Conservation (phyloP, 768 basidiomycete genomes). For the Termitomyces sp. region DNA sequence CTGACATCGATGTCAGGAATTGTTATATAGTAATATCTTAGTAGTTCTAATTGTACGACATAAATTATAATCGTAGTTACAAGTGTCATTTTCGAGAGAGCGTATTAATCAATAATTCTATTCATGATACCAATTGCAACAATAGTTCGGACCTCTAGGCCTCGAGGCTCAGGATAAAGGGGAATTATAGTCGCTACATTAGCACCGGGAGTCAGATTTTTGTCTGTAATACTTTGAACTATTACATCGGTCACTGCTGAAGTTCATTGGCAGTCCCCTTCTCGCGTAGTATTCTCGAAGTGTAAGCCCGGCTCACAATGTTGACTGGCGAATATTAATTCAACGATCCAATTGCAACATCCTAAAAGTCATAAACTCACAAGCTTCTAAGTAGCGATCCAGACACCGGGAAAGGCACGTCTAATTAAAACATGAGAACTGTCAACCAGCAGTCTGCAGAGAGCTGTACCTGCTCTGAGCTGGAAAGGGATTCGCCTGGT, state of each 20-base stretch:
- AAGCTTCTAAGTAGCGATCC: conserved; percentile 83
- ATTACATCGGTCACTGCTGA: neutral
- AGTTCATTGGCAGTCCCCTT: conserved; percentile 13
- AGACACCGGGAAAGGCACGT: conserved; percentile 73
- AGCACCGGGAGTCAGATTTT: neutral
- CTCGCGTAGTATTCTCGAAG: conserved; percentile 51
- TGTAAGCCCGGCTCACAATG: conserved; percentile 71
- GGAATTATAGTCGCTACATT: neutral
- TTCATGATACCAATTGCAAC: neutral
- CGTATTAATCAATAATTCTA: neutral
- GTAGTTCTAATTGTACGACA: conserved; percentile 4
- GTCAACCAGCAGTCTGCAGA: neutral
- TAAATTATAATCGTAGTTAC: conserved; percentile 21
- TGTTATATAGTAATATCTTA: conserved; percentile 16
- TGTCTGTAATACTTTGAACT: neutral
- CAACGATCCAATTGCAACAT: neutral
- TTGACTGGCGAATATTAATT: conserved; percentile 48
- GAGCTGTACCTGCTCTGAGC: conserved; percentile 62
- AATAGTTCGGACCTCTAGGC: neutral
- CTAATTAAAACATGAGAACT: conserved; percentile 32
- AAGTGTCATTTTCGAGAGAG: neutral
- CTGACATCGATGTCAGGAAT: neutral
- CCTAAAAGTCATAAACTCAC: conserved; percentile 41
- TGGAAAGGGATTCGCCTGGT: conserved; percentile 64
- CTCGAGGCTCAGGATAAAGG: neutral